Evolutionary conservation across 768 basidiomycete genomes (phyloP).

Genomic region (Mycena maculata): DNA sequence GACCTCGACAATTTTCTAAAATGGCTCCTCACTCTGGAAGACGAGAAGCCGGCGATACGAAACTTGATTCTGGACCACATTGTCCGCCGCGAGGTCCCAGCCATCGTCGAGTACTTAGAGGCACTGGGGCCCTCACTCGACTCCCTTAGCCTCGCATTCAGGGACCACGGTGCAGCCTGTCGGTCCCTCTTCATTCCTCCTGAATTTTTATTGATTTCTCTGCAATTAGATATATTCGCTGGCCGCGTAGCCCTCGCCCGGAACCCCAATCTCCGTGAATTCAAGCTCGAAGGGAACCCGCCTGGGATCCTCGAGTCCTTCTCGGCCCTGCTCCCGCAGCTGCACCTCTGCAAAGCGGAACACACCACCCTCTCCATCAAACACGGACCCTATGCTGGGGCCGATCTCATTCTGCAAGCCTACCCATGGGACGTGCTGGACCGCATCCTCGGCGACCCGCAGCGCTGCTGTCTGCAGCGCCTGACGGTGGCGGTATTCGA

Average conservation of each 20-base stretch:
- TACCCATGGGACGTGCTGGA: constrained; percentile 20
- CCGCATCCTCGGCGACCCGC: not conserved
- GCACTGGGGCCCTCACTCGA: constrained; percentile 1
- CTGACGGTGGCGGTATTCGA: constrained; percentile 7
- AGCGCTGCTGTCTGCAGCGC: not conserved
- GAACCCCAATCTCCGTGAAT: constrained; percentile 16
- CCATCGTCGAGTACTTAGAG: constrained; percentile 15
- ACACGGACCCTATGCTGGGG: not conserved
- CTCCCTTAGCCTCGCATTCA: constrained; percentile 20
- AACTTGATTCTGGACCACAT: constrained; percentile 21
- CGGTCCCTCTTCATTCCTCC: not conserved
- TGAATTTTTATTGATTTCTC: not conserved
- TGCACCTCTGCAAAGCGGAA: constrained; percentile 3
- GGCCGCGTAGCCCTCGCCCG: constrained; percentile 6
- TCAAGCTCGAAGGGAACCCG: constrained; percentile 19
- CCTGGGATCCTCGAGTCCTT: not conserved
- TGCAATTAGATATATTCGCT: constrained; percentile 4
- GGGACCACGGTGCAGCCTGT: constrained; percentile 15
- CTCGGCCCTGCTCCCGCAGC: not conserved
- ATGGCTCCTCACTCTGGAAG: constrained; percentile 24
- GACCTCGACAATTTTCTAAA: constrained; percentile 26
- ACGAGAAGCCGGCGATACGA: constrained; percentile 13
- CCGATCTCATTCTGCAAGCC: not conserved
- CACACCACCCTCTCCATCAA: not conserved
- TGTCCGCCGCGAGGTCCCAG: constrained; percentile 15